Conservation (phyloP, 2,329 filamentous ascomycete genomes). For the Esteya vermicola region DNA sequence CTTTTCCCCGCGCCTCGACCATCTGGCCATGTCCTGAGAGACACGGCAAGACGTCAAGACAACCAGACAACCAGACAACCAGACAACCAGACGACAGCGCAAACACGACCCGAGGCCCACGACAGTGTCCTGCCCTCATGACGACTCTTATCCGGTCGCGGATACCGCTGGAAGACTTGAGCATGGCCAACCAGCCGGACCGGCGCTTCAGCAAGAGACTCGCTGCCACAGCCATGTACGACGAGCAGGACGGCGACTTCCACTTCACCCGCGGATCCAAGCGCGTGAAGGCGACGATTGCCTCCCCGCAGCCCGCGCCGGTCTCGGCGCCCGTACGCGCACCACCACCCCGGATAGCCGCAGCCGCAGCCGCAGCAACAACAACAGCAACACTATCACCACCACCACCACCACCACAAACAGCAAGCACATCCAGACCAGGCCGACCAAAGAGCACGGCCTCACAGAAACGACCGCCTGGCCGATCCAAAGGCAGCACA, state of each 20-base stretch:
- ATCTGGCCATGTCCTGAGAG: too few relatives aligned
- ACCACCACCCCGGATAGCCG: slow-evolving; percentile 11
- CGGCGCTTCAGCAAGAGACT: slow-evolving; percentile 50
- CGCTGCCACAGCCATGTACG: slow-evolving; percentile 37
- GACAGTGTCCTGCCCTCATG: slow-evolving; percentile 27
- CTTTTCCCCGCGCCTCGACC: too few relatives aligned
- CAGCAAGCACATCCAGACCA: too few relatives aligned
- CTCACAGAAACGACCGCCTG: too few relatives aligned
- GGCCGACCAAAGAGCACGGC: too few relatives aligned
- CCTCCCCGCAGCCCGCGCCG: slow-evolving; percentile 23
- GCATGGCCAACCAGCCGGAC: slow-evolving; percentile 51
- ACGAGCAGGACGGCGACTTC: slow-evolving; percentile 68
- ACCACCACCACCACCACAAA: too few relatives aligned
- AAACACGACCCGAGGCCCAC: slow-evolving; percentile 4
- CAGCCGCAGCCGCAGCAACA: background rate
- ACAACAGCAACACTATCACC: too few relatives aligned
- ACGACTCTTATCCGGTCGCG: slow-evolving; percentile 53
- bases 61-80: too few relatives aligned
- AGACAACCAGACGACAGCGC: background rate
- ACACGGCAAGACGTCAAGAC: too few relatives aligned
- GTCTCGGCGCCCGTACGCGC: slow-evolving; percentile 12
- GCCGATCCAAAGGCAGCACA: too few relatives aligned
- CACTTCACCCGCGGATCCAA: slow-evolving; percentile 57
- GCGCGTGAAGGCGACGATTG: slow-evolving; percentile 41
- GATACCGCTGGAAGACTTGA: slow-evolving; percentile 51